phyloP scores from a whole-genome alignment of 805 yeast species.

The Candida schatavii region DNA sequence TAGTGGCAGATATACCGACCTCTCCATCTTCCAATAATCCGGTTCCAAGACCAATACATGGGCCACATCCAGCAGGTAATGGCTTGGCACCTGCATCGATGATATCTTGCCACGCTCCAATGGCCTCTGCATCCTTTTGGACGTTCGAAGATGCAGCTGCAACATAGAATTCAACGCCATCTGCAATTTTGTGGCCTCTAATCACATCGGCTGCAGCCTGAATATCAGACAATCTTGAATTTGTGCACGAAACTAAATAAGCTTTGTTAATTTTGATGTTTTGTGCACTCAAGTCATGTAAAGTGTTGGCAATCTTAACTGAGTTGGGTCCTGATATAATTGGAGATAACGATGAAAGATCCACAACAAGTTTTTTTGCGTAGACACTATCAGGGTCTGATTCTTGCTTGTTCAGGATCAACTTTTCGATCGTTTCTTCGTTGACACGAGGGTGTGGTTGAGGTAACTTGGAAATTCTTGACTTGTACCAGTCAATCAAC shows the following conservation, averaged over 20 bases:
- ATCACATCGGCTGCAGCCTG: constrained; percentile 92
- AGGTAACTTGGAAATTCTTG: constrained; percentile 55
- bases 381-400: constrained; percentile 81
- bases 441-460: constrained; percentile 85
- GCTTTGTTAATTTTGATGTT: constrained; percentile 87
- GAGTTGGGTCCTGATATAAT: constrained; percentile 96
- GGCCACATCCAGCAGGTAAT: constrained; percentile 98
- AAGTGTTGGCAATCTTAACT: constrained; percentile 83
- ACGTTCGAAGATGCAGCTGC: constrained; percentile 97
- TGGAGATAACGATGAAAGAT: constrained; percentile 78
- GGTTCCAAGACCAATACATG: constrained; percentile 96
- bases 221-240: constrained; percentile 88
- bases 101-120: constrained; percentile 89
- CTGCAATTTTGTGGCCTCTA: constrained; percentile 77
- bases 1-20: constrained; percentile 97
- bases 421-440: constrained; percentile 49
- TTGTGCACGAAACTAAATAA: constrained; percentile 96
- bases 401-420: constrained; percentile 40
- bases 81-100: constrained; percentile 92
- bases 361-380: constrained; percentile 84
- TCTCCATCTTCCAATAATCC: constrained; percentile 94
- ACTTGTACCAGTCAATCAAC: constrained; percentile 72
- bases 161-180: constrained; percentile 90
- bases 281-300: constrained; percentile 68
- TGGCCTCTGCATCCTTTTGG: constrained; percentile 85